These are phyloP conservation scores for Calendula officinalis DNA, from an alignment of 129 eudicot genomes.

Conservation along the genomic window DNA sequence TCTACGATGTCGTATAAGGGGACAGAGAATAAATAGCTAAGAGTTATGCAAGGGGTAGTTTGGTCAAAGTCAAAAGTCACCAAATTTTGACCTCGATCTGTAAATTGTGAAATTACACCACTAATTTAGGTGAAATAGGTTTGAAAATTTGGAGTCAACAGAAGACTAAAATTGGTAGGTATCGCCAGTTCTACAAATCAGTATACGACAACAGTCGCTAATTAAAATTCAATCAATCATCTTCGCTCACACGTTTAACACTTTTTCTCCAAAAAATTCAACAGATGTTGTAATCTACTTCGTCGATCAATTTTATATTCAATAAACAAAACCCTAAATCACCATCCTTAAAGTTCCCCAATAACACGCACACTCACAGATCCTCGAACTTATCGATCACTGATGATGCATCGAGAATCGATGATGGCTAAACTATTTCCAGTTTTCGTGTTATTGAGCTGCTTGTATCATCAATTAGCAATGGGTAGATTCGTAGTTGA, in stretches of 20 bases:
- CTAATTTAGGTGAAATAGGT: not conserved
- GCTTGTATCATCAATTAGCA: conserved; percentile 22
- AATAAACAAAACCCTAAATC: conserved; percentile 17
- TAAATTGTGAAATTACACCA: conserved; percentile 2
- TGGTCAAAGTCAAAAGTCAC: conserved; percentile 4
- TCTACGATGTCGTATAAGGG: too few species aligned
- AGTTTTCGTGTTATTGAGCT: conserved; percentile 41
- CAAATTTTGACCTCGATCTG: conserved; percentile 4
- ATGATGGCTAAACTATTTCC: conserved; percentile 30
- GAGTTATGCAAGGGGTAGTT: too few species aligned
- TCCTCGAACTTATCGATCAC: conserved; percentile 28
- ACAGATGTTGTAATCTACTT: conserved; percentile 20
- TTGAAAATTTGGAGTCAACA: conserved; percentile 18
- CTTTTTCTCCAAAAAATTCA: conserved; percentile 23
- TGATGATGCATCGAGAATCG: conserved; percentile 21
- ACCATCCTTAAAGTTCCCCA: not conserved
- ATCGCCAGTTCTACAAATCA: conserved; percentile 1
- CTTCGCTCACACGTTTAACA: conserved; percentile 32
- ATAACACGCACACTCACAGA: not conserved
- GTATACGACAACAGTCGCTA: not conserved
- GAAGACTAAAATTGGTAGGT: conserved; percentile 14
- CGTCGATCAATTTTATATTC: conserved; percentile 7
- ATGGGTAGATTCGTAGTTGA: conserved; percentile 70
- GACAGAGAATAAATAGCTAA: too few species aligned
- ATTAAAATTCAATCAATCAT: conserved; percentile 1